Conservation (phyloP, 2,329 filamentous ascomycete species). For the Hansfordia pulvinata region DNA sequence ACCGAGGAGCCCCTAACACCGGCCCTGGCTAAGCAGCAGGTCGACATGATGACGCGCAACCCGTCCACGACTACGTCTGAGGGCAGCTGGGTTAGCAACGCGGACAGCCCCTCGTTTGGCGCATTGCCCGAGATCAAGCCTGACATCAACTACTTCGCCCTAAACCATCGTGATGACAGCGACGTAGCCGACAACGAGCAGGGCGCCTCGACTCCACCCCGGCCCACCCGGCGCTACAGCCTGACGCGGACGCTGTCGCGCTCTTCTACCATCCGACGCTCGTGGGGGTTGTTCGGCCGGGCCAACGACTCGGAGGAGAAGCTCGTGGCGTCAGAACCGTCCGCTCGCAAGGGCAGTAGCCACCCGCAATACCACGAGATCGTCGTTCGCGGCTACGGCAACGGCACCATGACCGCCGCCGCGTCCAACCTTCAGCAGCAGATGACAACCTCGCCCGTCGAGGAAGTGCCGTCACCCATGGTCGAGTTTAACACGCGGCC, state of each 20-base stretch:
- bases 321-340: conserved; percentile 15
- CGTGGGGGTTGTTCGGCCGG: conserved; percentile 12
- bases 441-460: too few relatives aligned
- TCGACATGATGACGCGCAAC: conserved; percentile 10
- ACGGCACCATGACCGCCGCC: too few relatives aligned
- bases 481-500: too few relatives aligned
- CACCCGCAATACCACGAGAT: conserved; percentile 31
- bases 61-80: conserved; percentile 5
- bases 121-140: conserved; percentile 30
- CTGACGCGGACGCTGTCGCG: conserved; percentile 17
- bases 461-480: too few relatives aligned
- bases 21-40: too few relatives aligned
- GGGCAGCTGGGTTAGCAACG: conserved; percentile 2
- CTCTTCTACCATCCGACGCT: conserved; percentile 16
- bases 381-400: conserved; percentile 37
- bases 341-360: conserved; percentile 3
- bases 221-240: conserved; percentile 10
- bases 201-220: conserved; percentile 3
- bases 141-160: conserved; percentile 40
- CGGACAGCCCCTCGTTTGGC: conserved; percentile 3
- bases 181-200: conserved; percentile 2
- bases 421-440: neutral
- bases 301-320: neutral
- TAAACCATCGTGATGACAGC: conserved; percentile 20
- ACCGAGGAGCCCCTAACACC: conserved; percentile 10